phyloP scores from a whole-genome alignment of 768 basidiomycete species.

The Podaxis sp. region DNA sequence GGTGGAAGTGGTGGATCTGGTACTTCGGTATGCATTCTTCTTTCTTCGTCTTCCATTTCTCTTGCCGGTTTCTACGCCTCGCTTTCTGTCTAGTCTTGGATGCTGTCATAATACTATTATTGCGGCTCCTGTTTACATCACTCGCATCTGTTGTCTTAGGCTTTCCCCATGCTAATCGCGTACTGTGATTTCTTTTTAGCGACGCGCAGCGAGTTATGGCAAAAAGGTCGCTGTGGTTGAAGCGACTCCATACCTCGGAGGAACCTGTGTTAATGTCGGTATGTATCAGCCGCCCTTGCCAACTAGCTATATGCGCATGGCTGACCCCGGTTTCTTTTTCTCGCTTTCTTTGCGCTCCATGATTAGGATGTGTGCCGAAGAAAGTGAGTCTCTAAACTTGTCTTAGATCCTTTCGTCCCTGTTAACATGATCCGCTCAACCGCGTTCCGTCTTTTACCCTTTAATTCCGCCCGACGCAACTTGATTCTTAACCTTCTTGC shows the following conservation, averaged over 20 bases:
- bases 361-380: constrained; percentile 91
- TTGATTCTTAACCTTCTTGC: neutral
- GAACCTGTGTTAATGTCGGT: constrained; percentile 99
- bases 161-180: neutral
- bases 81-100: constrained; percentile 1
- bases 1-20: constrained; percentile 94
- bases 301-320: neutral
- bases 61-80: neutral
- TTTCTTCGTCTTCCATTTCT: neutral
- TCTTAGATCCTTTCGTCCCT: neutral
- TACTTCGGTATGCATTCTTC: constrained; percentile 62
- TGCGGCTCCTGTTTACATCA: neutral
- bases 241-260: constrained; percentile 71
- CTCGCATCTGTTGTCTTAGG: neutral
- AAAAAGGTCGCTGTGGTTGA: constrained; percentile 94
- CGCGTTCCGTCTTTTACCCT: neutral
- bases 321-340: neutral
- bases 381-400: constrained; percentile 52
- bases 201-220: constrained; percentile 89
- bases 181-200: constrained; percentile 41
- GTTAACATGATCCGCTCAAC: constrained; percentile 7
- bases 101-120: neutral
- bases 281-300: constrained; percentile 29
- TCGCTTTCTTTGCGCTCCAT: constrained; percentile 1
- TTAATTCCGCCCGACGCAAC: neutral